Conservation (phyloP, 441 rosid species). For the Codiaeum variegatum region DNA sequence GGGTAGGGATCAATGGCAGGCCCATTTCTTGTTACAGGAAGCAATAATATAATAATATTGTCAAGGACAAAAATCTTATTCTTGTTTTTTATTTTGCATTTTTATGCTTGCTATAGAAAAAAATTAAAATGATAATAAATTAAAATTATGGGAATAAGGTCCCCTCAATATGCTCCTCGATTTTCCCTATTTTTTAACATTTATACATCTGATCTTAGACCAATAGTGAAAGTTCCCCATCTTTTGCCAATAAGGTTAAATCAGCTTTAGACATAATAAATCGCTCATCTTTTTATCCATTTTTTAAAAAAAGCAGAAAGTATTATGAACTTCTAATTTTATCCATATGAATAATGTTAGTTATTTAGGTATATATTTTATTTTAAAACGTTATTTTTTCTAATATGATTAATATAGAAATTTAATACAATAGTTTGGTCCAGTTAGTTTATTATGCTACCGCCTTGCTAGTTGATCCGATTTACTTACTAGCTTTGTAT, state of each 20-base stretch:
- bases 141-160: not conserved
- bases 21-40: conserved; percentile 1
- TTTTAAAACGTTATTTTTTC: no score
- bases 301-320: not conserved
- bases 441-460: no score
- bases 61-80: conserved; percentile 19
- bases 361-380: no score
- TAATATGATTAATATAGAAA: no score
- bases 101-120: not conserved
- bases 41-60: not conserved
- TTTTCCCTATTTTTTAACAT: not conserved
- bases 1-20: not conserved
- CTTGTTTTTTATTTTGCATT: conserved; percentile 23
- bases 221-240: conserved; percentile 6
- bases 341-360: no score
- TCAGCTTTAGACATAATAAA: conserved; percentile 22
- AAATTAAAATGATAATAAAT: conserved; percentile 2
- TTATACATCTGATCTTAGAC: not conserved
- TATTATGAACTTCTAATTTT: no score
- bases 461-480: no score
- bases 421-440: no score
- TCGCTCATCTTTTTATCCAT: not conserved
- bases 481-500: no score
- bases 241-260: not conserved
- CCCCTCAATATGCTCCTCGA: not conserved